phyloP scores from a whole-genome alignment of 495 filamentous ascomycete genomes.

The Hypoxylon crocopeplum region DNA sequence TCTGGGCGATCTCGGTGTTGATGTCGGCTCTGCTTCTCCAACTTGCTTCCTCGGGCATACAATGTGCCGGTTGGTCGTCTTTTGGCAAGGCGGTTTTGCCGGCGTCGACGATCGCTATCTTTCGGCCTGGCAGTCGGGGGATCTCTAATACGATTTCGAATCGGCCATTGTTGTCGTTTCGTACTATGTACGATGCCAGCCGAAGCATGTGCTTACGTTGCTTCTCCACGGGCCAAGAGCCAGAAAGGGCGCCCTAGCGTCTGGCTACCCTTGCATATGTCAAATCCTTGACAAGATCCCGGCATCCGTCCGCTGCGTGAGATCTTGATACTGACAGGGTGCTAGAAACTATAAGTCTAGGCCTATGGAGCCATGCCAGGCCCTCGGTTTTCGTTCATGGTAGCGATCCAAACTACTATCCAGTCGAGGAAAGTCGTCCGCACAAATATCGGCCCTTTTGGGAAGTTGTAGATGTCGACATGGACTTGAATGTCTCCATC shows the following conservation, averaged over 20 bases:
- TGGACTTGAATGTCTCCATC: constrained; percentile 8
- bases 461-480: constrained; percentile 23
- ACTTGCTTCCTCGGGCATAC: not conserved
- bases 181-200: constrained; percentile 29
- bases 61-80: not conserved
- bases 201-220: constrained; percentile 27
- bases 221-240: constrained; percentile 36
- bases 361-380: constrained; percentile 27
- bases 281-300: constrained; percentile 35
- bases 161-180: constrained; percentile 22
- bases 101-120: constrained; percentile 22
- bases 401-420: constrained; percentile 22
- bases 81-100: constrained; percentile 2
- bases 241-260: constrained; percentile 20
- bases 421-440: constrained; percentile 18
- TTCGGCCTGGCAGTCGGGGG: not conserved
- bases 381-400: constrained; percentile 24
- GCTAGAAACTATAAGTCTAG: constrained; percentile 25
- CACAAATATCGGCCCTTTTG: constrained; percentile 34
- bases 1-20: not conserved
- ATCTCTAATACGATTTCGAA: constrained; percentile 24
- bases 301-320: constrained; percentile 27
- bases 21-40: constrained; percentile 14
- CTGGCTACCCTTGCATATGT: constrained; percentile 25
- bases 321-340: constrained; percentile 37